Base-by-base conservation (phyloP, 208 protist genomes). In the Acanthamoeba sp. region DNA sequence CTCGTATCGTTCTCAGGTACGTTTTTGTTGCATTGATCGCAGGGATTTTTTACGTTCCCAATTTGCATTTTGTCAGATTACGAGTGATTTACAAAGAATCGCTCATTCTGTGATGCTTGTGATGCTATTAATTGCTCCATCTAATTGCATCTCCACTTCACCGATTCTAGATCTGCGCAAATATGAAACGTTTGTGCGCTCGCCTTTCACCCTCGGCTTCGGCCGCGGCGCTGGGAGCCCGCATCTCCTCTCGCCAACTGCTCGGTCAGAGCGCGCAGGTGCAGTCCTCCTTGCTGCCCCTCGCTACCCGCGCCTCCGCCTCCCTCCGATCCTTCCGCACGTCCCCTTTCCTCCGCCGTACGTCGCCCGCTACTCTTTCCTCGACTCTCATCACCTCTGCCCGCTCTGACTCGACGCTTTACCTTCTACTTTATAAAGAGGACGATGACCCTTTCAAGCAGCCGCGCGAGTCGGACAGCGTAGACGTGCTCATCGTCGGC, bases 401-500 rank as follows among this genome's bases (percentile, higher is more conserved):
- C 69, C 18, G 10, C n/a, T 85, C 38, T 85, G 27, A 40, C n/a
- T 55, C 24, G 14, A 85, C 14, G 38, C n/a, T 69, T 69, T 69
- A 69, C n/a, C 9, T 69, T 4, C 59, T 69, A 27, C 9, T 69
- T 27, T 32, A 18, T 32, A 59, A 9, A 48, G 89, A 93, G 36
- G 82, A 90, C 24, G 89, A 93, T 16, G 89, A 93, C n/a, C 89
- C 64, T 50, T 59, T n/a, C 14, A 84, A 76, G 34, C 48, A 71
- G 38, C 62, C 55, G n/a, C 55, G 89, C 20, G 89, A 76, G 40
- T 82, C 62, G 29, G 89, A 93, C 62, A 52, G 80, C 38, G 69
- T 82, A 20, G 89, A 93, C 40, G 89, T 93, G 40, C 62, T 93
- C 24, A 93, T 93, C 22, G 24, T 93, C 20, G 89, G 89, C 18